These are phyloP conservation scores for Backusella westeae DNA, from an alignment of 192 early-diverging fungal genomes.

Conservation along the genomic window DNA sequence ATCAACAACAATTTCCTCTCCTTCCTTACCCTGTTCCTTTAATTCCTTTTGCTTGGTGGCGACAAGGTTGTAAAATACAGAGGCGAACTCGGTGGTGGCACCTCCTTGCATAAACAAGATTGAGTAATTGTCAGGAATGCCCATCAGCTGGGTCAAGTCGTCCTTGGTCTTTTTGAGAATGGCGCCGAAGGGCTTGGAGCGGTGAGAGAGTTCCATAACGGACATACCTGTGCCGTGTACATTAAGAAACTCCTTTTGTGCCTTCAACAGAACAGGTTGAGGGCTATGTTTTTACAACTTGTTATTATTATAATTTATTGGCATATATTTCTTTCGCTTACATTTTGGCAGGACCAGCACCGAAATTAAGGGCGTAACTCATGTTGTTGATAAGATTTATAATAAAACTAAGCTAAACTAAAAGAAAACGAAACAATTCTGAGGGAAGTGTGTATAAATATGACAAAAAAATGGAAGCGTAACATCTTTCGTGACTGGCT, in stretches of 20 bases:
- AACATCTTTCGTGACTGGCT: constrained; percentile 9
- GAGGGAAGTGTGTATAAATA: not conserved
- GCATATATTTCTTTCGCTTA: not conserved
- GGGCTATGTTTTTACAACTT: constrained; percentile 40
- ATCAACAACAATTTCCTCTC: constrained; percentile 64
- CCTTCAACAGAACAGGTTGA: constrained; percentile 72
- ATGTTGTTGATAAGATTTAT: not conserved
- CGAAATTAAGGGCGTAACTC: constrained; percentile 69
- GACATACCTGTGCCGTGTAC: constrained; percentile 84
- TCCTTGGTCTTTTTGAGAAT: constrained; percentile 74
- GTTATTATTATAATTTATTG: not conserved
- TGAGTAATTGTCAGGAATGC: constrained; percentile 88
- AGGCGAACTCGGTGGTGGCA: constrained; percentile 89
- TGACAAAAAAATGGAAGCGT: not conserved
- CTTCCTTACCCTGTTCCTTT: constrained; percentile 20
- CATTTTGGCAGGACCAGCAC: constrained; percentile 91
- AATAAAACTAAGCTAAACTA: not conserved
- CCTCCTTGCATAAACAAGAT: constrained; percentile 96
- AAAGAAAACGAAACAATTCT: not conserved
- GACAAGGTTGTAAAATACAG: constrained; percentile 87
- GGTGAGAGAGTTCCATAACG: constrained; percentile 95
- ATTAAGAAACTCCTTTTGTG: constrained; percentile 81
- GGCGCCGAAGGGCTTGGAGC: constrained; percentile 77
- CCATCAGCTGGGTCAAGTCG: constrained; percentile 66
- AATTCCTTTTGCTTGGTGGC: constrained; percentile 47